phyloP scores from a whole-genome alignment of 2,329 filamentous ascomycete species.

The Penicillium verrucosum region DNA sequence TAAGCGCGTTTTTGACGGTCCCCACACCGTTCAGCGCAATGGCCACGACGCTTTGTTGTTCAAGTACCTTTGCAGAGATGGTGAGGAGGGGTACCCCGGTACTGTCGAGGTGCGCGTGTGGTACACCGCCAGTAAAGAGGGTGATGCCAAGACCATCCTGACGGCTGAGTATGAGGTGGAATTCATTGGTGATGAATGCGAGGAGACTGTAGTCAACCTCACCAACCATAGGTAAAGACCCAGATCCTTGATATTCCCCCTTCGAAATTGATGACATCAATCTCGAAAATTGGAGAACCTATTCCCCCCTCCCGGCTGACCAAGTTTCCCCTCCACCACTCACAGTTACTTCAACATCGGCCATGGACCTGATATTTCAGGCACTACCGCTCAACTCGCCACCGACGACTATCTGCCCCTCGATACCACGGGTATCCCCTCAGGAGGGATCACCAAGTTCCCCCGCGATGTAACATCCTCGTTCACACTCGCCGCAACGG shows the following conservation, averaged over 20 bases:
- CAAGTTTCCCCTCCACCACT: background rate
- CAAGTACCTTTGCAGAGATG: constrained; percentile 66
- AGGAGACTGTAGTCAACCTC: constrained; percentile 90
- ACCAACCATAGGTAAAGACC: constrained; percentile 82
- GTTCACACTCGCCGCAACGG: constrained; percentile 68
- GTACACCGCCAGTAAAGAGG: constrained; percentile 72
- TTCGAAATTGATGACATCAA: background rate
- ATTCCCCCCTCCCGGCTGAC: constrained; percentile 1
- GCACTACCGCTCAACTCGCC: constrained; percentile 57
- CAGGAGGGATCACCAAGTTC: constrained; percentile 61
- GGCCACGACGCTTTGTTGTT: constrained; percentile 67
- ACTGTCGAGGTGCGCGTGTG: constrained; percentile 72
- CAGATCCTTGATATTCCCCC: background rate
- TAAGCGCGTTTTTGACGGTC: constrained; percentile 43
- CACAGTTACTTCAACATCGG: constrained; percentile 66
- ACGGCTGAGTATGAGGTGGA: constrained; percentile 88
- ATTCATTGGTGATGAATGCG: constrained; percentile 68
- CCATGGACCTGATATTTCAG: constrained; percentile 56
- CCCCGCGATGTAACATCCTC: constrained; percentile 61
- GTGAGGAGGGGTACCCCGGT: constrained; percentile 87
- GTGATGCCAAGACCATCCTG: constrained; percentile 66
- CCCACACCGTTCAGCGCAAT: constrained; percentile 54
- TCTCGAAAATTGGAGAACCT: background rate
- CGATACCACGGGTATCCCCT: constrained; percentile 71
- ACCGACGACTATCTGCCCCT: constrained; percentile 69